These are phyloP conservation scores for Aspergillus pseudotamarii DNA, from an alignment of 2,329 filamentous ascomycete species.

Conservation along the genomic window DNA sequence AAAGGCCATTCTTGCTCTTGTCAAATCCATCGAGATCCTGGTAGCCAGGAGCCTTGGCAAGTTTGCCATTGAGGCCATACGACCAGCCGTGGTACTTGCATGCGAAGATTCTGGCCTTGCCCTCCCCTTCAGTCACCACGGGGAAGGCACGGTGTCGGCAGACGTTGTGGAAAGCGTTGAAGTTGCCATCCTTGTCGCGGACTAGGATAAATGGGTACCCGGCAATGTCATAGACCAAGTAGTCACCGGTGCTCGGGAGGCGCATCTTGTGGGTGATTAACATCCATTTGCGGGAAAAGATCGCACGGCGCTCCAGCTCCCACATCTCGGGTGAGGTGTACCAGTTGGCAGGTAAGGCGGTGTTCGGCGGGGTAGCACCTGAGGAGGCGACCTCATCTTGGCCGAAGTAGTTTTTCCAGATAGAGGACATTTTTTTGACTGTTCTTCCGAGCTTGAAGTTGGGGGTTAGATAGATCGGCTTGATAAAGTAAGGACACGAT, in stretches of 20 bases:
- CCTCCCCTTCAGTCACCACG: slow-evolving; percentile 53
- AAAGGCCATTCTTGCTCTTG: slow-evolving; percentile 56
- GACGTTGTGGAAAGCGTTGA: slow-evolving; percentile 64
- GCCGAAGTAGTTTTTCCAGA: slow-evolving; percentile 42
- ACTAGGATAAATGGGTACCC: slow-evolving; percentile 60
- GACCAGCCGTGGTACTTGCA: slow-evolving; percentile 66
- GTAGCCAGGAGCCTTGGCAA: slow-evolving; percentile 62
- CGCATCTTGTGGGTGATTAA: slow-evolving; percentile 47
- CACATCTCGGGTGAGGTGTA: slow-evolving; percentile 51
- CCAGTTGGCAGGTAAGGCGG: slow-evolving; percentile 55
- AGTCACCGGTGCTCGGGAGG: slow-evolving; percentile 58
- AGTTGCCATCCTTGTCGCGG: slow-evolving; percentile 53
- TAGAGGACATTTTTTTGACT: background rate
- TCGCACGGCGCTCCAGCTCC: slow-evolving; percentile 59
- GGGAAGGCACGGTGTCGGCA: slow-evolving; percentile 63
- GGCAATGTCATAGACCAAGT: slow-evolving; percentile 58
- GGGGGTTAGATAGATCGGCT: background rate
- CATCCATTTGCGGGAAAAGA: slow-evolving; percentile 59
- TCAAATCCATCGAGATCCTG: slow-evolving; percentile 59
- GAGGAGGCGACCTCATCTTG: slow-evolving; percentile 28
- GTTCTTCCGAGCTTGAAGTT: background rate
- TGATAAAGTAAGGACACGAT: background rate
- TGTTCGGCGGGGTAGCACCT: slow-evolving; percentile 4
- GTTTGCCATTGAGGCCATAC: slow-evolving; percentile 59
- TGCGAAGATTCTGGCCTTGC: slow-evolving; percentile 54